Evolutionary conservation across 768 basidiomycete genomes (phyloP).

Genomic region (Tylopilus rubrobrunneus): DNA sequence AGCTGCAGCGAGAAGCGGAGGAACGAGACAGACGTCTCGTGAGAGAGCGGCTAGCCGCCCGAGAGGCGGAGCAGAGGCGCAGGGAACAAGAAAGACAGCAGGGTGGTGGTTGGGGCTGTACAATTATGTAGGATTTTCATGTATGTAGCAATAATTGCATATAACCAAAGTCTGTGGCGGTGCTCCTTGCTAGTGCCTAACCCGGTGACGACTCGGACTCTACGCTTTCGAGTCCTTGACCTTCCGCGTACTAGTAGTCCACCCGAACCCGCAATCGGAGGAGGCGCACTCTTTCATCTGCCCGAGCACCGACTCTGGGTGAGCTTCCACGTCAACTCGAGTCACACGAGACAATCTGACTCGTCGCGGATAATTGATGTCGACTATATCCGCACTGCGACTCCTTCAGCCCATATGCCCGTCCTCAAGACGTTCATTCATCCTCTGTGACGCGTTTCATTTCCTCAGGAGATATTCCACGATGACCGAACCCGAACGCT

Average conservation of each 20-base stretch:
- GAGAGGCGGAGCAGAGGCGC: constrained; percentile 6
- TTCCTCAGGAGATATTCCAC: constrained; percentile 1
- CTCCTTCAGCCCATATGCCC: constrained; percentile 15
- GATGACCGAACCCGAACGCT: constrained; percentile 21
- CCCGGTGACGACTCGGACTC: no score
- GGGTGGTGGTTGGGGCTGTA: constrained; percentile 19
- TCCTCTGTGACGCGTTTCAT: constrained; percentile 2
- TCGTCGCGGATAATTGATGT: constrained; percentile 1
- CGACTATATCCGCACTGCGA: not conserved
- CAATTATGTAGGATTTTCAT: constrained; percentile 19
- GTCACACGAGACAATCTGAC: not conserved
- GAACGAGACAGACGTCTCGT: not conserved
- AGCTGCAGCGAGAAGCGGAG: constrained; percentile 3
- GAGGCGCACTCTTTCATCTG: no score
- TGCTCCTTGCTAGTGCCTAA: no score
- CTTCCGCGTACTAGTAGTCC: no score
- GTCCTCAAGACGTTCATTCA: not conserved
- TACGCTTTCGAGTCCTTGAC: no score
- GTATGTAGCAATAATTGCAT: no score
- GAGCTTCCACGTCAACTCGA: not conserved
- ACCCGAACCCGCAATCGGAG: no score
- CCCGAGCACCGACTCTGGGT: no score
- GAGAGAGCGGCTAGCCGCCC: not conserved
- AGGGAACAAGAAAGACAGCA: constrained; percentile 1
- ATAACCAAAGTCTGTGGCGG: no score